Conservation (phyloP, 345 rosid genomes). For the Noccaea bulbosa region DNA sequence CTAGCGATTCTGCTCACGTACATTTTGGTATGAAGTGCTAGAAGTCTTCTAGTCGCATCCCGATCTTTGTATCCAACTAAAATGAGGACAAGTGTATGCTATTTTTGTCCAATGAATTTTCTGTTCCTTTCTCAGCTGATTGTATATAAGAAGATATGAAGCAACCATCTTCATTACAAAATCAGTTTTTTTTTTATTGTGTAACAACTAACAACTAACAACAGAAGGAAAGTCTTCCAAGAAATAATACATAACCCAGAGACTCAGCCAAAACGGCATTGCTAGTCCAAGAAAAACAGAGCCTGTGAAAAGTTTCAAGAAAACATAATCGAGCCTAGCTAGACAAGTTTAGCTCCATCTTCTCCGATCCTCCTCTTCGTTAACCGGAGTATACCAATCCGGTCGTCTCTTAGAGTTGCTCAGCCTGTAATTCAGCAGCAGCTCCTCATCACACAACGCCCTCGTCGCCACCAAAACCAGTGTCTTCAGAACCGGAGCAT, state of each 20-base stretch:
- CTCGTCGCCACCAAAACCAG: conserved; percentile 83
- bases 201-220: neutral
- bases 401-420: conserved; percentile 84
- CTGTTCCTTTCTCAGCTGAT: too few relatives aligned
- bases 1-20: too few relatives aligned
- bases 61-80: too few relatives aligned
- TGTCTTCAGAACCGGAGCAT: conserved; percentile 60
- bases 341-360: conserved; percentile 72
- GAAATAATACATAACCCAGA: neutral
- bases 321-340: neutral
- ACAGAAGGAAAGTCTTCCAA: neutral
- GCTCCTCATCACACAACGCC: conserved; percentile 69
- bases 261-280: neutral
- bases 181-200: neutral
- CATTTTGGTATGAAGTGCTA: too few relatives aligned
- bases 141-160: too few relatives aligned
- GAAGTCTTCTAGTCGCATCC: too few relatives aligned
- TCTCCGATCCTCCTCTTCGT: conserved; percentile 91
- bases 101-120: too few relatives aligned
- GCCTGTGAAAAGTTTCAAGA: neutral
- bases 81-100: too few relatives aligned
- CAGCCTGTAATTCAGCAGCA: conserved; percentile 80
- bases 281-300: conserved; percentile 18
- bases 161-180: too few relatives aligned
- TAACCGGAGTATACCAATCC: conserved; percentile 85